Conservation (phyloP, 495 filamentous ascomycete genomes). For the Acidiella bohemica region DNA sequence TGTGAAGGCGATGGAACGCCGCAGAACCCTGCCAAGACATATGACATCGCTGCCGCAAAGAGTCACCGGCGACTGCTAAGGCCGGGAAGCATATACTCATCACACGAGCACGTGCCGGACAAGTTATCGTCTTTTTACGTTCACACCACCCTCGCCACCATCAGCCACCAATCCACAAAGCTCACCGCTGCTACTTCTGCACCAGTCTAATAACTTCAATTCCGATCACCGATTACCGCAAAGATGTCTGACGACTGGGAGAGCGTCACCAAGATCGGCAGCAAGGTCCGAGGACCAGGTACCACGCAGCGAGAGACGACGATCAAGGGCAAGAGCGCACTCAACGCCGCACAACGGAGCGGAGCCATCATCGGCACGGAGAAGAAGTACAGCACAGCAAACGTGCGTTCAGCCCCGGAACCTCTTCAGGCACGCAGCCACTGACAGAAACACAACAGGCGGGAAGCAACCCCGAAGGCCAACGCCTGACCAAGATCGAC, state of each 20-base stretch:
- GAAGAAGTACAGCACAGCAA: conserved; percentile 76
- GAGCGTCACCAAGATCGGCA: conserved; percentile 81
- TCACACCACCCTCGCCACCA: too few relatives aligned
- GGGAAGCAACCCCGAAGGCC: conserved; percentile 50
- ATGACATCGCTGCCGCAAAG: too few relatives aligned
- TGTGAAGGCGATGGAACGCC: too few relatives aligned
- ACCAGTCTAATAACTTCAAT: too few relatives aligned
- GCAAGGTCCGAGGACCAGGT: conserved; percentile 53
- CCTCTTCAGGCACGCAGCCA: background rate
- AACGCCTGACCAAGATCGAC: conserved; percentile 96
- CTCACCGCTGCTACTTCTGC: too few relatives aligned
- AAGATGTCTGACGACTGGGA: conserved; percentile 68
- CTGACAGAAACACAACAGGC: conserved; percentile 17
- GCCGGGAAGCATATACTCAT: too few relatives aligned
- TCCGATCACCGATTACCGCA: too few relatives aligned
- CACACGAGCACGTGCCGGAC: too few relatives aligned
- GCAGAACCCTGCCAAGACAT: too few relatives aligned
- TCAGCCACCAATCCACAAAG: too few relatives aligned
- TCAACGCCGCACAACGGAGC: conserved; percentile 73
- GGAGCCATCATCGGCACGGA: conserved; percentile 71
- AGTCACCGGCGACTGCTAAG: too few relatives aligned
- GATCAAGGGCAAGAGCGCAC: conserved; percentile 67
- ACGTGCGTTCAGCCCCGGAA: conserved; percentile 46
- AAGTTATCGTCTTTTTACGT: too few relatives aligned
- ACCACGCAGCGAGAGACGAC: conserved; percentile 63